These are phyloP conservation scores for Citrus reticulata DNA, from an alignment of 345 rosid species.

Conservation along the genomic window DNA sequence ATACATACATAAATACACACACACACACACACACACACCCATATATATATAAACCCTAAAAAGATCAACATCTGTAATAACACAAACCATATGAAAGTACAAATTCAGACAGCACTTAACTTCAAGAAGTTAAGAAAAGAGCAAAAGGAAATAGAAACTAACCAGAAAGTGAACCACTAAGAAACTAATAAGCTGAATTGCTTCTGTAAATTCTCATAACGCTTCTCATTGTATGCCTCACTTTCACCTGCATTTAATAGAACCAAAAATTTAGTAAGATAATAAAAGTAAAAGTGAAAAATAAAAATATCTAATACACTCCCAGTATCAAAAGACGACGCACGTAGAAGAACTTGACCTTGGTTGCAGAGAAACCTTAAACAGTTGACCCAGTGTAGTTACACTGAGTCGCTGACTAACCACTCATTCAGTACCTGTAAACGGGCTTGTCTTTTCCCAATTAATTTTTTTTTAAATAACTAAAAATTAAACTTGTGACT, in stretches of 20 bases:
- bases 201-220: slow-evolving; percentile 13
- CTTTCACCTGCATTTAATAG: slow-evolving; percentile 24
- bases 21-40: too few relatives aligned
- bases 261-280: slow-evolving; percentile 1
- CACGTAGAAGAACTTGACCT: slow-evolving; percentile 20
- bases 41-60: neutral
- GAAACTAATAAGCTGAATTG: slow-evolving; percentile 7
- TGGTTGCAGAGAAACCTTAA: slow-evolving; percentile 3
- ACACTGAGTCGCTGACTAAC: neutral
- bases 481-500: neutral
- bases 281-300: neutral
- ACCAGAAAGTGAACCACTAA: slow-evolving; percentile 19
- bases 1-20: too few relatives aligned
- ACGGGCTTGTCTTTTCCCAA: neutral
- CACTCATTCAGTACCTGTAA: neutral
- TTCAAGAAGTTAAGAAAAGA: neutral
- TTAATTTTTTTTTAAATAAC: too few relatives aligned
- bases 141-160: slow-evolving; percentile 12
- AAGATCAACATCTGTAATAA: neutral
- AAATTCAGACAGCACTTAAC: neutral
- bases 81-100: neutral
- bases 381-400: neutral
- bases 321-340: neutral
- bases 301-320: too few relatives aligned
- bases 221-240: neutral